Evolutionary conservation across 2,329 filamentous ascomycete genomes (phyloP).

Genomic region (Thermothelomyces thermophilus): DNA sequence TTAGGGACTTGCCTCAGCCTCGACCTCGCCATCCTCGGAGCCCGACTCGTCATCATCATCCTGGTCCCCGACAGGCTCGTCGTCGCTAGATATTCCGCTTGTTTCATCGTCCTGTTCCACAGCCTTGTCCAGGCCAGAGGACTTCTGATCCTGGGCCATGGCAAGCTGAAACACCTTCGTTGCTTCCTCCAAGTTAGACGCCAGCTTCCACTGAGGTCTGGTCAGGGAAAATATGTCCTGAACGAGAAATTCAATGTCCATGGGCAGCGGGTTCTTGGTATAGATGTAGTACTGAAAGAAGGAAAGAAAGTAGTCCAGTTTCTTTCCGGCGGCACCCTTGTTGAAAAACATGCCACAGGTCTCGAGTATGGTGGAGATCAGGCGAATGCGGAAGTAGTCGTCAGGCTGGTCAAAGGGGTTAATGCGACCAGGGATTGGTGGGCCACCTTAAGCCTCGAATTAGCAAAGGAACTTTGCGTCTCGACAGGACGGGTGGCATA

Average conservation of each 20-base stretch:
- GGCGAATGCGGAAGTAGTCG: constrained; percentile 90
- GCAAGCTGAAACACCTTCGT: constrained; percentile 76
- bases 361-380: constrained; percentile 84
- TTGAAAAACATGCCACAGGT: constrained; percentile 96
- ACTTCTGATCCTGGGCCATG: constrained; percentile 84
- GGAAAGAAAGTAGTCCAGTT: constrained; percentile 92
- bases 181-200: constrained; percentile 74
- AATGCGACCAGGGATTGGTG: constrained; percentile 68
- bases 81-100: constrained; percentile 67
- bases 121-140: constrained; percentile 61
- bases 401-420: constrained; percentile 81
- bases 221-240: constrained; percentile 84
- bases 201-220: constrained; percentile 87
- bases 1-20: constrained; percentile 44
- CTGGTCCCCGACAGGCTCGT: constrained; percentile 61
- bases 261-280: constrained; percentile 80
- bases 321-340: constrained; percentile 88
- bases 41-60: constrained; percentile 51
- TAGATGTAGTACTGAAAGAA: constrained; percentile 97
- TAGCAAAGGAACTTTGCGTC: not conserved
- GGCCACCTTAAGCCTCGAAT: constrained; percentile 51
- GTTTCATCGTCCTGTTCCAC: constrained; percentile 66
- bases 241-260: constrained; percentile 96
- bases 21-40: constrained; percentile 48
- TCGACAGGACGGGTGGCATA: constrained; percentile 29